phyloP scores from a whole-genome alignment of 2,329 filamentous ascomycete species.

The Aspergillus eucalypticola region DNA sequence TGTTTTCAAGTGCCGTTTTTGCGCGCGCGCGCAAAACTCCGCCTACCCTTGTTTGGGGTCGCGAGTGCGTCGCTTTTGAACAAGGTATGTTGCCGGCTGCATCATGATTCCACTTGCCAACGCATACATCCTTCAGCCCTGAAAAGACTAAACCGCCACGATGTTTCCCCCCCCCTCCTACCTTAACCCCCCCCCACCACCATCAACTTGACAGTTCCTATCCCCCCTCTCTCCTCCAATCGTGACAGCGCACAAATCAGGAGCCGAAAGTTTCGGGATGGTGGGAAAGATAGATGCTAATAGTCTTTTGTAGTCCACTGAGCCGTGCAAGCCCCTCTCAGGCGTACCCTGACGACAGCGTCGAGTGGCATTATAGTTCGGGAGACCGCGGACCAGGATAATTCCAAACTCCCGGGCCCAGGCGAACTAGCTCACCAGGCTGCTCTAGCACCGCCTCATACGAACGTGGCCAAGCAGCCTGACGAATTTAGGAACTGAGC shows the following conservation, averaged over 20 bases:
- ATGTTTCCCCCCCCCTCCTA: conserved; percentile 20
- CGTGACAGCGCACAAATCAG: conserved; percentile 32
- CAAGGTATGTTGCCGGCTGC: conserved; percentile 41
- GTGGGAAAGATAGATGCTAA: conserved; percentile 26
- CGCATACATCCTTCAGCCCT: conserved; percentile 40
- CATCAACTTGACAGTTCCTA: conserved; percentile 12
- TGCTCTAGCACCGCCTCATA: conserved; percentile 32
- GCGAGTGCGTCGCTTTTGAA: conserved; percentile 34
- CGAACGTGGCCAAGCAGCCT: conserved; percentile 29
- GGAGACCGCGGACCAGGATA: conserved; percentile 19
- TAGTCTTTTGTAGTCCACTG: conserved; percentile 25
- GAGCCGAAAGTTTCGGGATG: conserved; percentile 16
- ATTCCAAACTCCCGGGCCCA: conserved; percentile 14
- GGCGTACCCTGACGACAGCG: conserved; percentile 32
- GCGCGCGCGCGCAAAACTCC: conserved; percentile 18
- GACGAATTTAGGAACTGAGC: conserved; percentile 19
- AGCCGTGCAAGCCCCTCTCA: conserved; percentile 23
- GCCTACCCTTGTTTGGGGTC: conserved; percentile 22
- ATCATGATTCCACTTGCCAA: conserved; percentile 39
- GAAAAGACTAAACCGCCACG: conserved; percentile 31
- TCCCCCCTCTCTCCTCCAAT: conserved; percentile 10
- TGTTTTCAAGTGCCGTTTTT: conserved; percentile 9
- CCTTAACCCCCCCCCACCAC: conserved; percentile 10
- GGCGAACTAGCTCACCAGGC: conserved; percentile 18
- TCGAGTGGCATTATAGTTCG: conserved; percentile 21